phyloP scores from a whole-genome alignment of 805 yeast genomes.

The Suhomyces kilbournensis region DNA sequence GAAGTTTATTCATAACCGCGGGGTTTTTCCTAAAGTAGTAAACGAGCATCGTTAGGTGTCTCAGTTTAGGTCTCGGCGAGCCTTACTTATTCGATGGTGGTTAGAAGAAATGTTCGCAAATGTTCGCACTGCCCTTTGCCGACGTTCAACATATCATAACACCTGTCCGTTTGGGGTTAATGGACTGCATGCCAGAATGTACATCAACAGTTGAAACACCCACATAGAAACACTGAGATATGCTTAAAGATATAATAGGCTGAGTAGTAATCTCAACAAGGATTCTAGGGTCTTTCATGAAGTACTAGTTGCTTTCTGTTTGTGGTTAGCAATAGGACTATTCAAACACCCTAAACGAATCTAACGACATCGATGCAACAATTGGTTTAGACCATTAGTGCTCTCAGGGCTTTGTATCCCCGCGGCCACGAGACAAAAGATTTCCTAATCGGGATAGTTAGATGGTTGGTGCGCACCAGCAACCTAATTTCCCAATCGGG shows the following conservation, averaged over 20 bases:
- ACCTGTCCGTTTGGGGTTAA: background rate
- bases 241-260: no score
- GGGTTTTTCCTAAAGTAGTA: background rate
- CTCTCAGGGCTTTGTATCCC: background rate
- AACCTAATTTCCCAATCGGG: background rate
- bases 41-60: background rate
- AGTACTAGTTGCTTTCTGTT: no score
- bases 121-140: background rate
- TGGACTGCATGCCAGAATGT: background rate
- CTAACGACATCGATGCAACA: background rate
- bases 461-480: background rate
- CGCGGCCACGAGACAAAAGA: background rate
- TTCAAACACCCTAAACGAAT: background rate
- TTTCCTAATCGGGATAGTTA: slow-evolving; percentile 2
- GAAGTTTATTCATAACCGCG: background rate
- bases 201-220: background rate
- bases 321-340: no score
- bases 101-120: background rate
- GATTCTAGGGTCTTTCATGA: no score
- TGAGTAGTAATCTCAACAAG: no score
- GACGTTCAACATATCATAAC: background rate
- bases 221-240: no score
- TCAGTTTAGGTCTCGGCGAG: background rate
- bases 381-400: background rate
- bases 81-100: background rate